phyloP scores from a whole-genome alignment of 495 filamentous ascomycete genomes.

The Astrothelium macrocarpum region DNA sequence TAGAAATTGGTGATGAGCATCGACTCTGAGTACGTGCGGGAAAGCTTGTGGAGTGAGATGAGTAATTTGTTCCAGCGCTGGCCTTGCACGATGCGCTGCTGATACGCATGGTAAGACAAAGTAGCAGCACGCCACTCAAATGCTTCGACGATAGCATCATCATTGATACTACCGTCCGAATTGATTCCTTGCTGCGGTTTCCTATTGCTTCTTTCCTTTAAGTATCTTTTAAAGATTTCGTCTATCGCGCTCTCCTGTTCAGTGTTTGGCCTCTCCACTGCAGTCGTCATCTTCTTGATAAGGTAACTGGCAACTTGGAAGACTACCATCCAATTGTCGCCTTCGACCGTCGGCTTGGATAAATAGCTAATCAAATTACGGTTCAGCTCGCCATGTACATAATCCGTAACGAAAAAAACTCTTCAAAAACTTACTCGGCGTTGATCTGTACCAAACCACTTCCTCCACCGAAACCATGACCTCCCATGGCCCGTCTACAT shows the following conservation, averaged over 20 bases:
- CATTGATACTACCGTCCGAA: constrained; percentile 22
- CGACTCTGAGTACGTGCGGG: constrained; percentile 40
- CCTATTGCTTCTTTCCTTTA: constrained; percentile 13
- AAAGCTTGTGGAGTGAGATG: constrained; percentile 38
- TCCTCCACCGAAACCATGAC: constrained; percentile 42
- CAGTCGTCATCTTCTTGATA: constrained; percentile 40
- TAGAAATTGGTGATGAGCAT: constrained; percentile 39
- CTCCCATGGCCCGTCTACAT: constrained; percentile 40
- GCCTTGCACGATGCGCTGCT: constrained; percentile 36
- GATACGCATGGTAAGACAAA: constrained; percentile 35
- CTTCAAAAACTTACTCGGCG: constrained; percentile 25
- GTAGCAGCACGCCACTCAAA: constrained; percentile 38
- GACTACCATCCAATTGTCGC: constrained; percentile 48
- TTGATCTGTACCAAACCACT: constrained; percentile 41
- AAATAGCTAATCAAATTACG: constrained; percentile 27
- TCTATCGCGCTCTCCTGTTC: constrained; percentile 23
- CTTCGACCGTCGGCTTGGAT: constrained; percentile 43
- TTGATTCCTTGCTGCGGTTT: constrained; percentile 13
- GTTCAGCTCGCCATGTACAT: not conserved
- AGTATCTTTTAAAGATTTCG: constrained; percentile 24
- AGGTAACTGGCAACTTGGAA: constrained; percentile 41
- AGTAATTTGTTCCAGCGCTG: constrained; percentile 40
- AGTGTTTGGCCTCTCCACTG: constrained; percentile 24
- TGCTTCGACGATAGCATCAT: constrained; percentile 33
- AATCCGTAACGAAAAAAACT: not conserved